These are phyloP conservation scores for Ascochyta koolunga DNA, from an alignment of 2,329 filamentous ascomycete genomes.

Conservation along the genomic window DNA sequence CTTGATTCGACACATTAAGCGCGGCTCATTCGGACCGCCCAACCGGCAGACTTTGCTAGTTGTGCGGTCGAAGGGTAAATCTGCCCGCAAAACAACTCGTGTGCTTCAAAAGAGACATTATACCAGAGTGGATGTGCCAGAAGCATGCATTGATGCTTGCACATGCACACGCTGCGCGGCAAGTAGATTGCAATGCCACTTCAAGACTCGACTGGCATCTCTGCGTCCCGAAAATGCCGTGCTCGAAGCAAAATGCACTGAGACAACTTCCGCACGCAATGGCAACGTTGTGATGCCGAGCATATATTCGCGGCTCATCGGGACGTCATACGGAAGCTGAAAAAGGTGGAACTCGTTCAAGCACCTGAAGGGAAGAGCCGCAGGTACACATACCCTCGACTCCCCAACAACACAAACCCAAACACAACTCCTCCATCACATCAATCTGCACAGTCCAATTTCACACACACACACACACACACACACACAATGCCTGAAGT, in stretches of 20 bases:
- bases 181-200: constrained; percentile 1
- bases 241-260: background rate
- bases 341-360: constrained; percentile 40
- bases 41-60: constrained; percentile 8
- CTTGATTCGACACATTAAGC: background rate
- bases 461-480: constrained; percentile 11
- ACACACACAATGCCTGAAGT: constrained; percentile 34
- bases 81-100: background rate
- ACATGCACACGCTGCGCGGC: background rate
- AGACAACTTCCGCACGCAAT: background rate
- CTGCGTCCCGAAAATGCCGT: constrained; percentile 7
- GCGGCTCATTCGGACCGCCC: constrained; percentile 5
- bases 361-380: constrained; percentile 1
- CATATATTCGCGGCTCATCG: constrained; percentile 28
- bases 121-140: background rate
- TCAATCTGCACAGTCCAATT: background rate
- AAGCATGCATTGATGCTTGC: background rate
- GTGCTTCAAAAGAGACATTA: background rate
- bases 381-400: constrained; percentile 13
- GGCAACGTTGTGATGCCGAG: background rate
- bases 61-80: background rate
- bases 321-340: constrained; percentile 40
- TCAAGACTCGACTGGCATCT: background rate
- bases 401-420: constrained; percentile 11
- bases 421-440: constrained; percentile 19